Base-by-base conservation (phyloP, 306 rosid species). In the Delonix regia region DNA sequence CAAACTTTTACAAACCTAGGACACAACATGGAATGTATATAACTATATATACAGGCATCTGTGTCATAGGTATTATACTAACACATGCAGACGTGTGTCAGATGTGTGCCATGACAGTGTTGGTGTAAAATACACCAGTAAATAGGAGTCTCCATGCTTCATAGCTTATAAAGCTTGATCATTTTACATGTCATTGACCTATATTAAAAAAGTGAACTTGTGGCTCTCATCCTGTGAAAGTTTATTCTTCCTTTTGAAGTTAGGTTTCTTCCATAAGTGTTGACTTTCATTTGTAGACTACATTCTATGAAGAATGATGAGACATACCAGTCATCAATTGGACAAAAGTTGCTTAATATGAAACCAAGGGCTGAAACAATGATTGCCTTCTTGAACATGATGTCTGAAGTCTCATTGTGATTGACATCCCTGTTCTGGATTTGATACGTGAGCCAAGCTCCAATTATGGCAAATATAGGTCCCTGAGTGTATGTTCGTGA, bases 371-470 rank as follows among this genome's bases (percentile, higher is more conserved):
- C 84, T 11, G 97, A 89, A n/a, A 86, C 76, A 69, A 90, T 82
- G 18, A 92, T 68, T 63, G 95, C 99, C 89, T 90, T 92, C 69
- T 42, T 73, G 84, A 92, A 90, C 94, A 92, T 78, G 8, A 39
- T 70, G 21, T 92, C 94, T 68, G 88, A 77, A 41, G 77, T 86
- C 41, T 85, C 93, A 81, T 83, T 86, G 45, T 81, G 73, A 73
- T 73, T 79, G 6, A 75, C 83, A 60, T 80, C 97, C 83, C 77
- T 90, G 86, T 90, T 89, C 69, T 89, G 94, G 73, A 87, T 78
- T 76, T 92, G 97, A 77, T 94, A 91, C 24, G 85, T 36, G 14
- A 94, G 86, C 97, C 99, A 94, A 78, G 99, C 99, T 82, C 99
- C 97, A 70, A 94, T 88, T 81, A 94, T 77, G 76, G 97, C 97